phyloP scores from a whole-genome alignment of 2,329 filamentous ascomycete species.

The Parastagonospora avenae region DNA sequence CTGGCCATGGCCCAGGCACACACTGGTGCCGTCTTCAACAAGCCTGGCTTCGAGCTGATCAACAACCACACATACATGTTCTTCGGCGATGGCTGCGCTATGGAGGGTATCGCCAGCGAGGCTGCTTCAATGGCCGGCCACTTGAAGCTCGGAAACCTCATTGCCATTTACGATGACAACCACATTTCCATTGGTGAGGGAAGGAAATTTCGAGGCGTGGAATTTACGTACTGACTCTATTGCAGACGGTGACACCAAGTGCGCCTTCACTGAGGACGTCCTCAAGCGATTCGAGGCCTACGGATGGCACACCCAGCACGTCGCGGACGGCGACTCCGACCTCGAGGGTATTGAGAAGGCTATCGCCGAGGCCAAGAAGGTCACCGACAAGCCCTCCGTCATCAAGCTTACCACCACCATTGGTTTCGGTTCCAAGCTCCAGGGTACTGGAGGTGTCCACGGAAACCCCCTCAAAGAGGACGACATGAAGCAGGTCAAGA shows the following conservation, averaged over 20 bases:
- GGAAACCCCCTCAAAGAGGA: constrained; percentile 94
- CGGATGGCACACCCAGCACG: constrained; percentile 89
- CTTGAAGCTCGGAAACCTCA: constrained; percentile 96
- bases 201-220: background rate
- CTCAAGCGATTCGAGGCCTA: constrained; percentile 93
- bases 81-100: constrained; percentile 97
- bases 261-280: constrained; percentile 96
- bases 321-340: constrained; percentile 88
- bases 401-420: constrained; percentile 98
- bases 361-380: constrained; percentile 80
- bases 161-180: constrained; percentile 98
- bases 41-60: constrained; percentile 86
- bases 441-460: constrained; percentile 95
- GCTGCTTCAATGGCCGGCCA: constrained; percentile 92
- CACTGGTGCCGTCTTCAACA: constrained; percentile 92
- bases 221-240: constrained; percentile 15
- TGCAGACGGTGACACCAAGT: constrained; percentile 89
- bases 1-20: constrained; percentile 96
- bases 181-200: constrained; percentile 79
- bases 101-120: constrained; percentile 97
- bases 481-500: constrained; percentile 91
- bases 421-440: constrained; percentile 89
- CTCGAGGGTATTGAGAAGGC: constrained; percentile 86
- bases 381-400: constrained; percentile 94
- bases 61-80: constrained; percentile 98